Percentiles rank a stretch among this genome's conserved stretches.
Evolutionary conservation across 2,329 filamentous ascomycete genomes (phyloP).

Genomic region (Graphilbum fragrans): DNA sequence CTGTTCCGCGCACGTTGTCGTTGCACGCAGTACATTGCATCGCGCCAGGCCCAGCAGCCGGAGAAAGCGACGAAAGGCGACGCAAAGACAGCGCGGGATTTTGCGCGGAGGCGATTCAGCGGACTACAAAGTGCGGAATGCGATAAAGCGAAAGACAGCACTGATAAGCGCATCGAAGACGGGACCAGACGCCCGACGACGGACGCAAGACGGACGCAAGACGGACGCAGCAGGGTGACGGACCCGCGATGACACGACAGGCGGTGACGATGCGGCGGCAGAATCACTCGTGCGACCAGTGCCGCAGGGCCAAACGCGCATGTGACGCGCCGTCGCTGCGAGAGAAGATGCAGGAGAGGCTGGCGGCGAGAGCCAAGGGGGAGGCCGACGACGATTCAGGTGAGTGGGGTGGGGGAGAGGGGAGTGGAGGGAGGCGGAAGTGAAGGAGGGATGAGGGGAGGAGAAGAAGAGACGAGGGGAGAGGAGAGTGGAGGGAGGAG

Average conservation of each 20-base stretch:
- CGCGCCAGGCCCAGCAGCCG: too few relatives aligned
- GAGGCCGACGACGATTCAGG: neutral
- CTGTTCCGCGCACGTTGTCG: too few relatives aligned
- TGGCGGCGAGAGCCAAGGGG: too few relatives aligned
- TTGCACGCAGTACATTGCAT: too few relatives aligned
- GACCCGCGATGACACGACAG: neutral
- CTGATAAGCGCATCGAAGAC: too few relatives aligned
- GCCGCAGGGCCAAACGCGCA: conserved; percentile 12
- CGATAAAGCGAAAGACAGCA: neutral
- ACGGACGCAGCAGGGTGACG: neutral
- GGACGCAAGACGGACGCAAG: neutral
- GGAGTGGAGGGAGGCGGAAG: neutral
- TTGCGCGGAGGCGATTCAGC: too few relatives aligned
- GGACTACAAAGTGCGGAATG: neutral
- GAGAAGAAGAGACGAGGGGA: neutral
- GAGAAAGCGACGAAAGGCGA: too few relatives aligned
- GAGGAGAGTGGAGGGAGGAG: neutral
- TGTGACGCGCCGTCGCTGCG: conserved; percentile 11
- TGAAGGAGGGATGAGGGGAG: neutral
- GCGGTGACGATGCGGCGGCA: conserved; percentile 9
- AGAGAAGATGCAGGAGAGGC: neutral
- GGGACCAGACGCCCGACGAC: too few relatives aligned
- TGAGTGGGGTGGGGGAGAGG: neutral
- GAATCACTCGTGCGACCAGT: conserved; percentile 13
- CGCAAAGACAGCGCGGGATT: too few relatives aligned